Evolutionary conservation across 768 basidiomycete genomes (phyloP).

Genomic region (Leccinum obscurum): DNA sequence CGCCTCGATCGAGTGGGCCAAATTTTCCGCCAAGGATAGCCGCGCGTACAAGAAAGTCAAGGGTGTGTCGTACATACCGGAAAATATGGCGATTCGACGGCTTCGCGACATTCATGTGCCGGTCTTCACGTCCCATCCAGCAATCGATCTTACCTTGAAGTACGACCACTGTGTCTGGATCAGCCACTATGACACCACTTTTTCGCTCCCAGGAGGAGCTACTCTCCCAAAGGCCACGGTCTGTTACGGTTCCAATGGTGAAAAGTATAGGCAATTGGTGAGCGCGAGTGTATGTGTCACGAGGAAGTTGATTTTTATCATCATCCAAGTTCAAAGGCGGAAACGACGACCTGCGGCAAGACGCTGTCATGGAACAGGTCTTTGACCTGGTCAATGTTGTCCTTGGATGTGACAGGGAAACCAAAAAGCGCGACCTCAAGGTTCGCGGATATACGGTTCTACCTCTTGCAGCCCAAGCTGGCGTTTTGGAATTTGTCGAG

Average conservation of each 20-base stretch:
- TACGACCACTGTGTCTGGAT: slow-evolving; percentile 79
- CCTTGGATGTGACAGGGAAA: slow-evolving; percentile 71
- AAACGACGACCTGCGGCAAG: slow-evolving; percentile 81
- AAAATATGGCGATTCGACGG: slow-evolving; percentile 43
- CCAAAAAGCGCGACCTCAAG: slow-evolving; percentile 65
- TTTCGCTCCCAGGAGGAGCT: slow-evolving; percentile 70
- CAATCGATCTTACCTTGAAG: slow-evolving; percentile 64
- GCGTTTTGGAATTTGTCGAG: slow-evolving; percentile 87
- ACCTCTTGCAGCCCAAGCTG: slow-evolving; percentile 76
- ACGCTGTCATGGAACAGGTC: slow-evolving; percentile 99
- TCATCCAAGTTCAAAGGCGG: slow-evolving; percentile 84
- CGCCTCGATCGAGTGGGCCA: slow-evolving; percentile 76
- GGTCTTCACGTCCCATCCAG: slow-evolving; percentile 70
- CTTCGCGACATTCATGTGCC: slow-evolving; percentile 69
- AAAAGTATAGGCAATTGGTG: slow-evolving; percentile 77
- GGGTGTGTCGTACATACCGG: slow-evolving; percentile 44
- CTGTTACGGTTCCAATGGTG: slow-evolving; percentile 69
- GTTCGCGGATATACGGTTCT: slow-evolving; percentile 89
- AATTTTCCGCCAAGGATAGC: slow-evolving; percentile 49
- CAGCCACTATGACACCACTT: slow-evolving; percentile 55
- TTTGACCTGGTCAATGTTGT: slow-evolving; percentile 87
- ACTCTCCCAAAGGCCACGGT: slow-evolving; percentile 79
- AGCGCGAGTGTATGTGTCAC: slow-evolving; percentile 25
- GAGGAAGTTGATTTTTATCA: not conserved
- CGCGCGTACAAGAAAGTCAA: slow-evolving; percentile 24